phyloP scores from a whole-genome alignment of 331 rosid genomes.

The Acacia concinna region DNA sequence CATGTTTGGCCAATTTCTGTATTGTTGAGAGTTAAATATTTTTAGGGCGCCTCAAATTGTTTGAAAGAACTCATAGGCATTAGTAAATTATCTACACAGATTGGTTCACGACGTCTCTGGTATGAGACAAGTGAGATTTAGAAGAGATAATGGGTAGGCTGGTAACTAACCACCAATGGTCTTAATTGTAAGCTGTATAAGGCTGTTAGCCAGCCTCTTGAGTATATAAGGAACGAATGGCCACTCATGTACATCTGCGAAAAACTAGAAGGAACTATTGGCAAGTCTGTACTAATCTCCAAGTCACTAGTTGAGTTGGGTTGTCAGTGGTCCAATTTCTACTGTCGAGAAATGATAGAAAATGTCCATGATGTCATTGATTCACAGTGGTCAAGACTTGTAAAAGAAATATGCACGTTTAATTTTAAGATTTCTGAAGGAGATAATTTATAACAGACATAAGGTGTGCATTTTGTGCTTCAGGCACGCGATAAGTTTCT shows the following conservation, averaged over 20 bases:
- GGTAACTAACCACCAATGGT: background rate
- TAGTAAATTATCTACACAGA: background rate
- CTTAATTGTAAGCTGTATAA: background rate
- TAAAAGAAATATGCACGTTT: conserved; percentile 12
- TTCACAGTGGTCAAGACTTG: background rate
- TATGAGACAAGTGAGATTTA: background rate
- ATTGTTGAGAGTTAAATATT: background rate
- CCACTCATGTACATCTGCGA: background rate
- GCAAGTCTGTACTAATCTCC: background rate
- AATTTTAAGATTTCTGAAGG: background rate
- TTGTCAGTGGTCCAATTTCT: background rate
- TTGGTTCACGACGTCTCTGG: background rate
- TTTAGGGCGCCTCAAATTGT: background rate
- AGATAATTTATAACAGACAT: conserved; percentile 30
- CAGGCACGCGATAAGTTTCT: conserved; percentile 78
- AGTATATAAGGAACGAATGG: background rate
- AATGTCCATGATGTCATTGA: background rate
- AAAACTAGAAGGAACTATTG: background rate
- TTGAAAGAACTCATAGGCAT: background rate
- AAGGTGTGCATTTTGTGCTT: conserved; percentile 33
- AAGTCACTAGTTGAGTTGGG: conserved; percentile 8
- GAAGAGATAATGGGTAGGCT: background rate
- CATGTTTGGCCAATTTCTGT: conserved; percentile 10
- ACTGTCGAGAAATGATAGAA: background rate
- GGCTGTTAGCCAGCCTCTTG: background rate